Evolutionary conservation across 106 monocot species (phyloP), one percentile per base, ranked within the genome.

Genomic region (Allium fistulosum): DNA sequence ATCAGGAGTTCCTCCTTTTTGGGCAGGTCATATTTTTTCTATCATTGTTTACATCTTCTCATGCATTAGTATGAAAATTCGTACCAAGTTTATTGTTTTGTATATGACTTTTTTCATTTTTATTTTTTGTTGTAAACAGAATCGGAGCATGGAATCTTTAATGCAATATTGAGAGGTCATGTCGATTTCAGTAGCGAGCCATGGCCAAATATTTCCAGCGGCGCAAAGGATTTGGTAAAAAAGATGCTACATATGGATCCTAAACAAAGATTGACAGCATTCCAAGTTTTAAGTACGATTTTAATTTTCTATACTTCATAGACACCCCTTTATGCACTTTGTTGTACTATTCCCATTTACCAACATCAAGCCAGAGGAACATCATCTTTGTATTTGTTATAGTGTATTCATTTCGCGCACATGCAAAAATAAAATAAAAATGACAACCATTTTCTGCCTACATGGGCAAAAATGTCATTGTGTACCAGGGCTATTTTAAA

Each of bases 101-200:
- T 59, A 59, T 27, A 26, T 67, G 15, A 7, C 7, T 37, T 37
- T 37, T 37, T 37, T 37, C 5, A 4, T 37, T 37, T 37, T 37
- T 37, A 4, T 37, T 37, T 37, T 37, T 37, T 37, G 37, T 5
- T 5, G 2, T 7, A 13, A 22, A 50, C 75, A 88, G 83, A 87
- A 59, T 78, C 84, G 4, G 81, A 88, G 46, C 71, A 83, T 61
- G 90, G 80, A 49, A 90, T 90, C 11, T 90, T 90, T 69, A 85
- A 82, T 49, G 71, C 82, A 8, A 90, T 90, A 46, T 45, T 90
- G 37, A 66, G 78, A 62, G 80, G 82, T 9, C 85, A 77, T 9
- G 48, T 90, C 0, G 90, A 90, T 73, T 80, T 90, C 60, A 82
- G 77, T 11, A 75, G 83, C n/a, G 90, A 90, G 72, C 90, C 90